These are phyloP conservation scores for Ceratocystis eucalypticola DNA, from an alignment of 2,329 filamentous ascomycete genomes.

Conservation along the genomic window DNA sequence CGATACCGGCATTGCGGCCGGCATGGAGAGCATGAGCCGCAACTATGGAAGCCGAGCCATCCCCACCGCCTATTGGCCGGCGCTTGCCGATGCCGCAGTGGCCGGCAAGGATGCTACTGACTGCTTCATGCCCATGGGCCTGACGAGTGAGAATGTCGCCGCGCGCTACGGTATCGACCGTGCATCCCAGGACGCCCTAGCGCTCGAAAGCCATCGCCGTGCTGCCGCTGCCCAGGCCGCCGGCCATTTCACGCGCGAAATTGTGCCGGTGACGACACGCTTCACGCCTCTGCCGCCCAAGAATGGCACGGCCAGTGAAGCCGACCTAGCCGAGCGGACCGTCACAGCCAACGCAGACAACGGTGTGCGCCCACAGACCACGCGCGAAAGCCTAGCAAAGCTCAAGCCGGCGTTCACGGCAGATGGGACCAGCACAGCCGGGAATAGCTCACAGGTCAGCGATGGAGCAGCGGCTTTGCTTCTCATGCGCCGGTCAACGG, in stretches of 20 bases:
- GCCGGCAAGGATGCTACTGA: slow-evolving; percentile 57
- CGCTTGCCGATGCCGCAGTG: slow-evolving; percentile 43
- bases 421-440: slow-evolving; percentile 67
- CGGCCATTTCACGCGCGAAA: slow-evolving; percentile 64
- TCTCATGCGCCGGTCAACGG: slow-evolving; percentile 68
- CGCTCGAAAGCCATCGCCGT: slow-evolving; percentile 57
- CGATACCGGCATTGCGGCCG: slow-evolving; percentile 63
- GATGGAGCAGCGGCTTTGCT: slow-evolving; percentile 77
- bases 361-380: slow-evolving; percentile 59
- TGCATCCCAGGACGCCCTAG: slow-evolving; percentile 71
- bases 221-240: slow-evolving; percentile 55
- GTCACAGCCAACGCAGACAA: slow-evolving; percentile 68
- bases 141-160: slow-evolving; percentile 83
- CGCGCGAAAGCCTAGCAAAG: slow-evolving; percentile 55
- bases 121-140: slow-evolving; percentile 88
- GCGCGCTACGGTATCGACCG: slow-evolving; percentile 58
- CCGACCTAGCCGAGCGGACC: slow-evolving; percentile 21
- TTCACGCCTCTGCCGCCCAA: slow-evolving; percentile 43
- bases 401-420: slow-evolving; percentile 76
- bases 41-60: slow-evolving; percentile 84
- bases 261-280: slow-evolving; percentile 53
- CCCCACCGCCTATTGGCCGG: slow-evolving; percentile 66
- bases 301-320: slow-evolving; percentile 34
- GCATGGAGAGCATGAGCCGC: slow-evolving; percentile 92
- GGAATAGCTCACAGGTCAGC: slow-evolving; percentile 73